phyloP scores from a whole-genome alignment of 106 monocot species.

The Xerophyta viscosa region DNA sequence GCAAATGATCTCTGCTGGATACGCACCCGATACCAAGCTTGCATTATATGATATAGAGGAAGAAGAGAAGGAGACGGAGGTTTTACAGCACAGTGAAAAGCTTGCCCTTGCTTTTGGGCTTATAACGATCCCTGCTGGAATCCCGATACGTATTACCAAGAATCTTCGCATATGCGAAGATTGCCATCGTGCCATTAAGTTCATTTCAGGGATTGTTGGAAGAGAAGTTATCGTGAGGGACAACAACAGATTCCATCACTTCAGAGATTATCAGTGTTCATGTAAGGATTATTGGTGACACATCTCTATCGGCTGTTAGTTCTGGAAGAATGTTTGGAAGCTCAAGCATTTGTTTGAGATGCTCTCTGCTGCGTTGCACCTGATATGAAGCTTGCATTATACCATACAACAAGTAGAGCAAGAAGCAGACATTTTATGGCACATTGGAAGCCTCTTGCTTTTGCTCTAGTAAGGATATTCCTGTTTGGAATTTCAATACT shows the following conservation, averaged over 20 bases:
- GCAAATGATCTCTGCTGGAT: slow-evolving; percentile 73
- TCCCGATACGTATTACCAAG: slow-evolving; percentile 80
- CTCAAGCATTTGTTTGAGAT: too few relatives aligned
- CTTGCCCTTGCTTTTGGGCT: slow-evolving; percentile 86
- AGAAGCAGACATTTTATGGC: too few relatives aligned
- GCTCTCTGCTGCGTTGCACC: too few relatives aligned
- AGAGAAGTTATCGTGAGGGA: slow-evolving; percentile 88
- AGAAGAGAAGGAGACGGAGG: slow-evolving; percentile 90
- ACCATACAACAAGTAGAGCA: too few relatives aligned
- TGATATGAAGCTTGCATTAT: too few relatives aligned
- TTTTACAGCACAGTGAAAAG: slow-evolving; percentile 87
- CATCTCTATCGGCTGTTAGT: too few relatives aligned
- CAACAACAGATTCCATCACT: slow-evolving; percentile 79
- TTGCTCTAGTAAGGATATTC: too few relatives aligned
- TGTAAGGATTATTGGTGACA: slow-evolving; percentile 94
- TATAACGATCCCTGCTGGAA: slow-evolving; percentile 52
- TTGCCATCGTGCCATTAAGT: slow-evolving; percentile 74
- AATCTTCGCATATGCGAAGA: slow-evolving; percentile 84
- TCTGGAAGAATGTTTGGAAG: too few relatives aligned
- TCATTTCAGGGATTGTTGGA: slow-evolving; percentile 68
- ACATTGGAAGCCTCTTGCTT: too few relatives aligned
- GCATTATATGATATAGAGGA: slow-evolving; percentile 79
- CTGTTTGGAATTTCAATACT: too few relatives aligned
- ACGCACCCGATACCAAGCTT: slow-evolving; percentile 62
- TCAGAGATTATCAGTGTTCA: slow-evolving; percentile 59